Evolutionary conservation across 257 asterid genomes (phyloP), one percentile per base, ranked within the genome.

Genomic region (Lavandula angustifolia): DNA sequence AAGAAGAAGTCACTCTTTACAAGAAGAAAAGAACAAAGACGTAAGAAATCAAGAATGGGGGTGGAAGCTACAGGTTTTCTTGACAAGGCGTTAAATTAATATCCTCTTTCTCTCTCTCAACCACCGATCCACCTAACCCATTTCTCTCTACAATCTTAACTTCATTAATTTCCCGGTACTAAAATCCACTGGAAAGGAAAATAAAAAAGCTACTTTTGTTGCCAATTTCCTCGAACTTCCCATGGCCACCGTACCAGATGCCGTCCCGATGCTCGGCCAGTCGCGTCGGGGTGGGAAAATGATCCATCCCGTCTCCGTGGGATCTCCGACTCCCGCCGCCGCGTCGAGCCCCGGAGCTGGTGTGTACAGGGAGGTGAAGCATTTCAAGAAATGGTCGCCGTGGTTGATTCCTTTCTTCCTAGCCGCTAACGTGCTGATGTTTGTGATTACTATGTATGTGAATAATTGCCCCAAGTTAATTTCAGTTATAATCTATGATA

Each of bases 331-430:
- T 3, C 61, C 73, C 17, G 43, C 66, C 70, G 65, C 68, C 54
- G 75, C 58, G 41, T 67, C 56, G 50, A 59, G 73, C 7, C 67
- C 59, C 7, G 27, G 27, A 22, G 27, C 27, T 22, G 63, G 31
- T 2, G 34, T 35, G 17, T 77, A 73, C 71, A 60, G 81, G 56
- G 92, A 85, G 69, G 74, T 68, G n/a, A 87, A 85, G 83, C 89
- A 79, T 33, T 76, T 77, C 67, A 80, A 76, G 91, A 82, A 75
- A 54, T 83, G 88, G 85, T 49, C 78, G 33, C 81, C 95, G 7
- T 87, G 97, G 97, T 54, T 91, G 73, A 69, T 87, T 16, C 97
- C 96, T 40, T 17, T 72, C 7, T 87, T 87, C 32, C 89, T 85
- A n/a, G 74, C 79, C 2, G 87, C 79, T 13, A 87, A 91, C 69